Percentiles rank a stretch among this genome's conserved stretches.
phyloP scores from a whole-genome alignment of 2,329 filamentous ascomycete species.

The Drechslerella dactyloides region DNA sequence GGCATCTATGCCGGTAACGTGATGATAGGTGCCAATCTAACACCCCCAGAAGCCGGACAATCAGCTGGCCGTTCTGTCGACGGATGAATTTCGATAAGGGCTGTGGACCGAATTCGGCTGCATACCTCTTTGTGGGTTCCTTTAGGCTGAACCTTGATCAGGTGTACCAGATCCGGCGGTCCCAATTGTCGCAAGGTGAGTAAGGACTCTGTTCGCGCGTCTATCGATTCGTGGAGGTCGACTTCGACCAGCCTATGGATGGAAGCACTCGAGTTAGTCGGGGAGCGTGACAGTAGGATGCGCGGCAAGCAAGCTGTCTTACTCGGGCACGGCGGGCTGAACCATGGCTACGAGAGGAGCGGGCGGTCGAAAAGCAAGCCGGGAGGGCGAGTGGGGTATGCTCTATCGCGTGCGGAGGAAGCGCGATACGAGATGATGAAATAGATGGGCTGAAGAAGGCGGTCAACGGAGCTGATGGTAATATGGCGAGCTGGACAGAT shows the following conservation, averaged over 20 bases:
- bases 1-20: conserved; percentile 95
- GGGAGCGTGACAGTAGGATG: not conserved
- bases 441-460: not conserved
- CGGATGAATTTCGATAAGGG: conserved; percentile 9
- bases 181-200: conserved; percentile 87
- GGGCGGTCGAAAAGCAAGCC: conserved; percentile 5
- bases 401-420: not conserved
- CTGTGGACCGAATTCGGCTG: not conserved
- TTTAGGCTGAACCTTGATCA: conserved; percentile 69
- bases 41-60: conserved; percentile 3
- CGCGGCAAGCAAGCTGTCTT: conserved; percentile 27
- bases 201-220: conserved; percentile 88
- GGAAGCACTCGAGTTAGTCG: not conserved
- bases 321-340: conserved; percentile 50
- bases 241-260: conserved; percentile 83
- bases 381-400: conserved; percentile 9
- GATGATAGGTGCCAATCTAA: conserved; percentile 91
- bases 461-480: conserved; percentile 5
- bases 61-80: conserved; percentile 12
- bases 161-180: conserved; percentile 91
- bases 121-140: conserved; percentile 54
- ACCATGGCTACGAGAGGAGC: conserved; percentile 34
- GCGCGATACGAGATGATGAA: conserved; percentile 6
- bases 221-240: conserved; percentile 86
- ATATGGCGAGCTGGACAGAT: conserved; percentile 8